These are phyloP conservation scores for Hansenula sp. DNA, from an alignment of 1,139 yeast species.

Conservation along the genomic window DNA sequence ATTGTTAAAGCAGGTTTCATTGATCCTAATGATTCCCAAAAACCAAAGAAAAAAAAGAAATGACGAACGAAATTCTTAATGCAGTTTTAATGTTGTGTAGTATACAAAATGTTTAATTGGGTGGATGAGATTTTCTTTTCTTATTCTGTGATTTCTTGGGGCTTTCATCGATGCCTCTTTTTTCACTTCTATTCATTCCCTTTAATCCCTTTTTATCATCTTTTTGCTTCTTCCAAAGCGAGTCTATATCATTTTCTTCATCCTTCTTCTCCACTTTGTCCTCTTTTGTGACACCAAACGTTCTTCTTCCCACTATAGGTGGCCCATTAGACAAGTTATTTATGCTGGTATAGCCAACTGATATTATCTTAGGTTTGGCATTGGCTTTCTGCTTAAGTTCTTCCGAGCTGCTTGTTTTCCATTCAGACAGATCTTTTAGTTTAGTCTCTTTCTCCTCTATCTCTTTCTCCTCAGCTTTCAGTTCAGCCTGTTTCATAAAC, in stretches of 20 bases:
- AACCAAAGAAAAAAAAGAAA: constrained; percentile 7
- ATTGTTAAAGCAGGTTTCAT: constrained; percentile 59
- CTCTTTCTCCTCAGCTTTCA: constrained; percentile 30
- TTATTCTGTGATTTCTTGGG: constrained; percentile 16
- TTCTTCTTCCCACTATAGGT: constrained; percentile 26
- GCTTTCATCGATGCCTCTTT: constrained; percentile 16
- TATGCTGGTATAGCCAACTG: constrained; percentile 47
- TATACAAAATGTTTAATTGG: too few species aligned
- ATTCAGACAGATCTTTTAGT: constrained; percentile 54
- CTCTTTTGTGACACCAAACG: constrained; percentile 18
- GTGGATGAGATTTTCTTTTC: constrained; percentile 12
- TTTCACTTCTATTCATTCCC: constrained; percentile 8
- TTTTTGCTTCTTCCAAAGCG: constrained; percentile 28
- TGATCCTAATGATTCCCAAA: constrained; percentile 15
- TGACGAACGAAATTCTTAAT: neutral
- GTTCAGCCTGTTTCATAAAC: constrained; percentile 47
- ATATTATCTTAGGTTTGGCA: constrained; percentile 27
- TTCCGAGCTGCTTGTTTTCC: constrained; percentile 41
- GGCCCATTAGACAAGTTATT: constrained; percentile 14
- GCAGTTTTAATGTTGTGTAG: constrained; percentile 1
- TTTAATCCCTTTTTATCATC: constrained; percentile 5
- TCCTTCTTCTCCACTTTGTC: constrained; percentile 11
- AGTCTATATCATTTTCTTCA: constrained; percentile 25
- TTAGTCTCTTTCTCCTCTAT: constrained; percentile 35
- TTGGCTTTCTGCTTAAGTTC: constrained; percentile 22